Evolutionary conservation across 192 early-diverging fungal genomes (phyloP), one percentile per base, ranked within the genome.

Genomic region (Backusella tarrabulga): DNA sequence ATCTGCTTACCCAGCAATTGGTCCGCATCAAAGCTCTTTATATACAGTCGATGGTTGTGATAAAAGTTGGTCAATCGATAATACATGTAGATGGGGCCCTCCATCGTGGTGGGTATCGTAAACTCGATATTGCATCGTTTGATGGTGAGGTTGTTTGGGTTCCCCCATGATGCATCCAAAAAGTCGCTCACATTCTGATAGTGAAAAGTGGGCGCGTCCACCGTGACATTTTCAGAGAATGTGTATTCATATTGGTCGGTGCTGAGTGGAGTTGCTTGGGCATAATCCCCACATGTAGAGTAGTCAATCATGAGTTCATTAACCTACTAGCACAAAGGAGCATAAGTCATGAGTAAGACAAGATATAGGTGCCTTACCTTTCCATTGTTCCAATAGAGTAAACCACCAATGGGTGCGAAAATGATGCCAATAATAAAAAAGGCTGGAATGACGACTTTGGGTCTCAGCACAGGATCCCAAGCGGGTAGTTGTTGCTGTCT

Each of bases 401-500:
- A 87, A 21, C 95, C 95, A 72, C 97, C 97, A 71, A 99, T 86
- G 15, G 97, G 97, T 66, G 96, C 91, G 86, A 99, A 99, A 17
- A 97, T 87, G 12, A 95, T 88, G 12, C 97, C 97, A 71, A 99
- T 87, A 71, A 95, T 86, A 83, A 99, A 99, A 77, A 97, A 97
- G 23, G 95, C 93, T 2, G 97, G 97, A 4, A 99, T 84, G 15
- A 97, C 97, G 42, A 93, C 93, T 79, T 96, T 96, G 73, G 97
- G 97, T n/a, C 95, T 99, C 68, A 99, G 86, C 29, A 99, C 91
- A 6, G 97, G 97, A 86, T 99, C 97, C 97, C 97, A 99, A 12
- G 97, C 95, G 73, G 93, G 94, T 75, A 99, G 89, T 21, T 96
- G 93, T 81, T 99, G 97, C 84, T 99, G 97, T 86, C 95, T 97